Percentiles rank a stretch among this genome's conserved stretches.
phyloP scores from a whole-genome alignment of 2,329 filamentous ascomycete species.

The Penicillium sp. region DNA sequence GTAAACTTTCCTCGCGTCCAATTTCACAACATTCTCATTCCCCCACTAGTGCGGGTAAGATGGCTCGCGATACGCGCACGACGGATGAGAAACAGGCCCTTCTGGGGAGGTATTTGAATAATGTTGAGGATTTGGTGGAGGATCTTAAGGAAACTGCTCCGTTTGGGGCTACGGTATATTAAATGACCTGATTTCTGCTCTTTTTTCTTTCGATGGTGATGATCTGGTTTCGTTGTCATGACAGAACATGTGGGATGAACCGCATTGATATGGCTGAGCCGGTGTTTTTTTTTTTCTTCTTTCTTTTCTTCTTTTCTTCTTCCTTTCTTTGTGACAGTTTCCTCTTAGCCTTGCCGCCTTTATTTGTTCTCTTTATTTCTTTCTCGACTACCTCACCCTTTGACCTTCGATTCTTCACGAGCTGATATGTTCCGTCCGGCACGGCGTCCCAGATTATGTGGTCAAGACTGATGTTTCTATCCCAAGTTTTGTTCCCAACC shows the following conservation, averaged over 20 bases:
- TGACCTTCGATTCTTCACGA: constrained; percentile 22
- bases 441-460: constrained; percentile 24
- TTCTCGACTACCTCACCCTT: not conserved
- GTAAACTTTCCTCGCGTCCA: constrained; percentile 65
- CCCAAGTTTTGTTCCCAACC: constrained; percentile 13
- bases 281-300: constrained; percentile 8
- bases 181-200: constrained; percentile 17
- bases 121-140: constrained; percentile 81
- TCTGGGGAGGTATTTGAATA: constrained; percentile 76
- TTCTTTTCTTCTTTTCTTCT: constrained; percentile 7
- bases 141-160: constrained; percentile 80
- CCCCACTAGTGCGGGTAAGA: constrained; percentile 30
- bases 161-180: constrained; percentile 62
- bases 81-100: constrained; percentile 83
- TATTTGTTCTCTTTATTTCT: constrained; percentile 7
- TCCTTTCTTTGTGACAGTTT: constrained; percentile 1
- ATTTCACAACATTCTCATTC: constrained; percentile 52
- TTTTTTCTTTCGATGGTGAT: constrained; percentile 11
- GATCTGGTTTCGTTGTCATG: constrained; percentile 12
- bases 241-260: constrained; percentile 27
- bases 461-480: constrained; percentile 21
- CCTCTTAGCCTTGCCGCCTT: constrained; percentile 11
- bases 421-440: constrained; percentile 25
- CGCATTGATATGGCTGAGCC: constrained; percentile 24
- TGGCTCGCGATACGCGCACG: constrained; percentile 57